Percentiles rank a stretch among this genome's conserved stretches.
These are phyloP conservation scores for Aphelidium insulamus DNA, from an alignment of 371 early-diverging fungal species.

Conservation along the genomic window DNA sequence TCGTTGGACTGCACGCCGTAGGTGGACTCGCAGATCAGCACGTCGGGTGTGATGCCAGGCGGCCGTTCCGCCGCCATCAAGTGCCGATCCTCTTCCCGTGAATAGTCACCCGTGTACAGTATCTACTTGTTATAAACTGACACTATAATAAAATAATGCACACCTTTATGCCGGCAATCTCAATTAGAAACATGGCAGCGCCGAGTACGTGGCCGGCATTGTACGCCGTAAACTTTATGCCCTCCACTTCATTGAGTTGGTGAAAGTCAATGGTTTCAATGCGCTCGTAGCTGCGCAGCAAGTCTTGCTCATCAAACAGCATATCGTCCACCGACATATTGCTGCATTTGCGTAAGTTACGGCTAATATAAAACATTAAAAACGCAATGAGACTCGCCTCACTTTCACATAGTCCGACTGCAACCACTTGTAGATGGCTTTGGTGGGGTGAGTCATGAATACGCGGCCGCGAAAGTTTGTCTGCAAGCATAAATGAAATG, in stretches of 20 bases:
- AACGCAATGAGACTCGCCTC: slow-evolving; percentile 19
- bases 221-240: slow-evolving; percentile 88
- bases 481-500: slow-evolving; percentile 14
- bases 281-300: slow-evolving; percentile 70
- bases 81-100: slow-evolving; percentile 98
- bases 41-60: slow-evolving; percentile 53
- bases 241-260: slow-evolving; percentile 87
- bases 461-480: slow-evolving; percentile 96
- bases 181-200: slow-evolving; percentile 98
- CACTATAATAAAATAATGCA: too few species aligned
- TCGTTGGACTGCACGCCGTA: slow-evolving; percentile 98
- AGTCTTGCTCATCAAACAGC: slow-evolving; percentile 89
- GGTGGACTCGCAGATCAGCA: slow-evolving; percentile 95
- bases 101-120: slow-evolving; percentile 99
- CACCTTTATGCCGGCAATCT: slow-evolving; percentile 84
- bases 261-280: slow-evolving; percentile 97
- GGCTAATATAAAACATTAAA: not conserved
- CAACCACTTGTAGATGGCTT: slow-evolving; percentile 97
- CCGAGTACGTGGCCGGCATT: slow-evolving; percentile 99
- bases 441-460: slow-evolving; percentile 99
- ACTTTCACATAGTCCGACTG: slow-evolving; percentile 92
- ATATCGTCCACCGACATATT: slow-evolving; percentile 67
- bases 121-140: slow-evolving; percentile 13
- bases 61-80: slow-evolving; percentile 97
- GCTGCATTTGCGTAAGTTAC: slow-evolving; percentile 17